These are phyloP conservation scores for Nemophila menziesii DNA, from an alignment of 257 asterid species.

Conservation along the genomic window DNA sequence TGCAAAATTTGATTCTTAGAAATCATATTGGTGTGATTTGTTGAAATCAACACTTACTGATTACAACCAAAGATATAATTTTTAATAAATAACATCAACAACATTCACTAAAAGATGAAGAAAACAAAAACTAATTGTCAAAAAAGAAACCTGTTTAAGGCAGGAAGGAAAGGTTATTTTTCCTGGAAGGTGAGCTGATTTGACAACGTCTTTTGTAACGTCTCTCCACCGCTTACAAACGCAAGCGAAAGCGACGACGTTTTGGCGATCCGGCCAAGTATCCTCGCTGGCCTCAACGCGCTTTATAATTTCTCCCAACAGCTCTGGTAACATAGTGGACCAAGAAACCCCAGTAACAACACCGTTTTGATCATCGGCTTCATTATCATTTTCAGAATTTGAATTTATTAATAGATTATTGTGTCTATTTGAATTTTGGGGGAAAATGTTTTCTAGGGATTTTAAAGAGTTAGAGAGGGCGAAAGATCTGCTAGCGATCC, in stretches of 20 bases:
- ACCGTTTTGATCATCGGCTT: constrained; percentile 13
- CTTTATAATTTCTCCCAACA: constrained; percentile 57
- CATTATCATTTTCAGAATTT: constrained; percentile 11
- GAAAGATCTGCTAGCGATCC: constrained; percentile 52
- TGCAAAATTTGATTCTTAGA: too few relatives aligned
- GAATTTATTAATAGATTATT: neutral
- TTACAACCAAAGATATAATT: neutral
- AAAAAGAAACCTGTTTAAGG: constrained; percentile 53
- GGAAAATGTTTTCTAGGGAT: neutral
- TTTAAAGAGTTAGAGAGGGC: constrained; percentile 45
- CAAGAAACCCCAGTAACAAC: constrained; percentile 32
- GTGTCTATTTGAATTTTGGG: too few relatives aligned
- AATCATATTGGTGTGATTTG: too few relatives aligned
- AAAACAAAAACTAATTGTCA: neutral
- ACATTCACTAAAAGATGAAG: neutral
- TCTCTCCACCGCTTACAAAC: constrained; percentile 90
- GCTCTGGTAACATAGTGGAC: constrained; percentile 79
- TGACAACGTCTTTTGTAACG: constrained; percentile 61
- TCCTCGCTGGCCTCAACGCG: constrained; percentile 70
- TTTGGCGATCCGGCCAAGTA: constrained; percentile 71
- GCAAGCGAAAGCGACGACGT: constrained; percentile 82
- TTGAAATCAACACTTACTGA: too few relatives aligned
- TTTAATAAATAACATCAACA: neutral
- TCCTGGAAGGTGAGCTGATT: constrained; percentile 35
- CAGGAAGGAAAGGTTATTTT: constrained; percentile 82